Percentiles rank a stretch among this genome's conserved stretches.
These are phyloP conservation scores for Colletotrichum sp. DNA, from an alignment of 2,329 filamentous ascomycete genomes.

Conservation along the genomic window DNA sequence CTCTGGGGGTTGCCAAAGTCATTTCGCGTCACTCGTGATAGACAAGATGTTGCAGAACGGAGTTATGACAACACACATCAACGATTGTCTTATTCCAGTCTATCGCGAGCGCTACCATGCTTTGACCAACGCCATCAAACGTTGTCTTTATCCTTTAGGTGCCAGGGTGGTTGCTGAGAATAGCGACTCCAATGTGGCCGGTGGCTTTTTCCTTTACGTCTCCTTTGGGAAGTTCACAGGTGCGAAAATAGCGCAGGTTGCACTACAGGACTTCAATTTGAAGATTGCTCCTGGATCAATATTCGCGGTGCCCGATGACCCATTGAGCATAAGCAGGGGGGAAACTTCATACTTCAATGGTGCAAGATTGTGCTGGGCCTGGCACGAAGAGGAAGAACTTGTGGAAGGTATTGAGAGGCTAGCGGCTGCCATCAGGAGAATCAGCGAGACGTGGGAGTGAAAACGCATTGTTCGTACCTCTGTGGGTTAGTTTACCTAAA, in stretches of 20 bases:
- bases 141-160: neutral
- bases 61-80: conserved; percentile 47
- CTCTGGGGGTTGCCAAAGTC: neutral
- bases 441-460: neutral
- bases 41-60: conserved; percentile 47
- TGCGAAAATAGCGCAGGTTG: conserved; percentile 49
- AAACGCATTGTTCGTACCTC: neutral
- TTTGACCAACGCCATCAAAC: neutral
- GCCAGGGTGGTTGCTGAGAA: conserved; percentile 41
- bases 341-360: conserved; percentile 30
- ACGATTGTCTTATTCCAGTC: conserved; percentile 41
- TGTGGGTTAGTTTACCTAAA: neutral
- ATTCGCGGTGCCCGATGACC: conserved; percentile 51
- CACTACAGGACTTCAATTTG: conserved; percentile 58
- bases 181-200: conserved; percentile 29
- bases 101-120: neutral
- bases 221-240: conserved; percentile 48
- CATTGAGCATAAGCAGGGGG: conserved; percentile 32
- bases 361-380: conserved; percentile 72
- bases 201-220: conserved; percentile 72
- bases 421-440: conserved; percentile 27
- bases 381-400: conserved; percentile 71
- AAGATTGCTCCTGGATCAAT: conserved; percentile 59
- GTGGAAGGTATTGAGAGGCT: conserved; percentile 72
- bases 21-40: neutral